phyloP scores from a whole-genome alignment of 371 early-diverging fungal genomes.

The Mucor circinelloides region DNA sequence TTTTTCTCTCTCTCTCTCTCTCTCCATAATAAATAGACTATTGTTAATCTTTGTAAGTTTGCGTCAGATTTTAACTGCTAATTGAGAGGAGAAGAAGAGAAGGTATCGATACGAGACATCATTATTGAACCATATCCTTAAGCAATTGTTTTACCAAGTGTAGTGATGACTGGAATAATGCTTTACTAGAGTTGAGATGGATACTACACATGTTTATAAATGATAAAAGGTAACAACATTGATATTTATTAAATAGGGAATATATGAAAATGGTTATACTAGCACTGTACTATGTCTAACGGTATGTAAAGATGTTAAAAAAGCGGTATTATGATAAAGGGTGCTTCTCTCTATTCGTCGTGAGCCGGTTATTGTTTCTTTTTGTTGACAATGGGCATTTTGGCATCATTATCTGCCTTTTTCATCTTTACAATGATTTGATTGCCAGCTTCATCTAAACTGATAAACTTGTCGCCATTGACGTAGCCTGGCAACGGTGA shows the following conservation, averaged over 20 bases:
- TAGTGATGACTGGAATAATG: no score
- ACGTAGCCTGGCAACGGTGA: conserved; percentile 41
- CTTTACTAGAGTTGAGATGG: no score
- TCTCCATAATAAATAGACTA: neutral
- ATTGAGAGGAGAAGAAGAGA: no score
- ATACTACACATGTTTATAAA: no score
- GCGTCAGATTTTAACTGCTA: no score
- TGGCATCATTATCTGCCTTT: conserved; percentile 43
- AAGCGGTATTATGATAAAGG: neutral
- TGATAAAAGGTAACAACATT: neutral
- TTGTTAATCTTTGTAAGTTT: no score
- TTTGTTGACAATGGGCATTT: conserved; percentile 28
- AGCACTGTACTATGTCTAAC: no score
- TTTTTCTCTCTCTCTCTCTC: no score
- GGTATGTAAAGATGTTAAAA: neutral
- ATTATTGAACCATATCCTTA: no score
- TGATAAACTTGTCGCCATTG: conserved; percentile 46
- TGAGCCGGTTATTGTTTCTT: conserved; percentile 4
- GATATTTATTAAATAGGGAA: neutral
- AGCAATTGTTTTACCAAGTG: no score
- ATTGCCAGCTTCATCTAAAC: conserved; percentile 48
- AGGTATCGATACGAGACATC: no score
- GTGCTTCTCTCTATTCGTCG: neutral
- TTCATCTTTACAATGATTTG: conserved; percentile 48
- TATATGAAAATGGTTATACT: no score